Percentiles rank a stretch among this genome's conserved stretches.
phyloP scores from a whole-genome alignment of 768 basidiomycete genomes.

The Mycena amicta region DNA sequence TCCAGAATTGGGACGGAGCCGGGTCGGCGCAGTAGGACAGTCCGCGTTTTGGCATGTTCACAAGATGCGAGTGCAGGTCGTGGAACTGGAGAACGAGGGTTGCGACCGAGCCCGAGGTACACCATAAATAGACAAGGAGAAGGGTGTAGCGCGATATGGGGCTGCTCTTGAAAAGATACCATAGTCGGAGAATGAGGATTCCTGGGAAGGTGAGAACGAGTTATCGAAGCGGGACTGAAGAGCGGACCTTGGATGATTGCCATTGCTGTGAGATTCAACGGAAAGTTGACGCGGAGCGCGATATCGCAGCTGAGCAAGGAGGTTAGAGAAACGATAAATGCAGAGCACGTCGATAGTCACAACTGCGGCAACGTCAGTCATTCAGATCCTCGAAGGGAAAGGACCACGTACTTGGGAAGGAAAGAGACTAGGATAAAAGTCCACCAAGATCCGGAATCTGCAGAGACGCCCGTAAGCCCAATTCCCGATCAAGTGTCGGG shows the following conservation, averaged over 20 bases:
- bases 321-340: background rate
- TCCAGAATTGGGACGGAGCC: conserved; percentile 18
- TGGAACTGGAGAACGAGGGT: conserved; percentile 6
- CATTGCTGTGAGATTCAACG: conserved; percentile 14
- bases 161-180: conserved; percentile 18
- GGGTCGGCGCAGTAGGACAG: conserved; percentile 20
- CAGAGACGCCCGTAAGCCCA: background rate
- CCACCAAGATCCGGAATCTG: conserved; percentile 19
- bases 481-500: background rate
- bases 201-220: background rate
- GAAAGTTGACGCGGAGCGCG: conserved; percentile 21
- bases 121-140: conserved; percentile 10
- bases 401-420: conserved; percentile 16
- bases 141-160: conserved; percentile 12
- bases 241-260: conserved; percentile 20
- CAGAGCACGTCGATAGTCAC: conserved; percentile 5
- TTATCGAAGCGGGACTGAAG: background rate
- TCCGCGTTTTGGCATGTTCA: conserved; percentile 14
- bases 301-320: conserved; percentile 13
- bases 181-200: conserved; percentile 19
- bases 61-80: conserved; percentile 15
- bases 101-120: conserved; percentile 12
- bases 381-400: no score
- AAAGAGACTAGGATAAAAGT: conserved; percentile 18
- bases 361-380: conserved; percentile 9